Evolutionary conservation across 495 filamentous ascomycete genomes (phyloP).

Genomic region (Haplographium delicatum): DNA sequence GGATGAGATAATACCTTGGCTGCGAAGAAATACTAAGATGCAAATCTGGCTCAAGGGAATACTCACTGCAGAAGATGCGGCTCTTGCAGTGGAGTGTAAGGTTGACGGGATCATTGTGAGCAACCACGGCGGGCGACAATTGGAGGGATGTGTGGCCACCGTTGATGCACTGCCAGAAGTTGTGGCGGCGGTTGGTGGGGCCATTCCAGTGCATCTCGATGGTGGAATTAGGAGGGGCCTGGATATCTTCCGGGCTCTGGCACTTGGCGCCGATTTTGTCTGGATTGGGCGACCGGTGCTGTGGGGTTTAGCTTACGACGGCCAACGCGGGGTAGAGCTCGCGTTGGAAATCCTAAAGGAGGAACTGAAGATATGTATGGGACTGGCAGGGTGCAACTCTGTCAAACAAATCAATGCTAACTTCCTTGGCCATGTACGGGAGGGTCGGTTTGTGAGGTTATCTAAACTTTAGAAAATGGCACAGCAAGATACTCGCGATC

Average conservation of each 20-base stretch:
- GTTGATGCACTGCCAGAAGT: constrained; percentile 57
- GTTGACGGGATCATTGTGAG: constrained; percentile 53
- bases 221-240: constrained; percentile 57
- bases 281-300: constrained; percentile 35
- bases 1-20: constrained; percentile 49
- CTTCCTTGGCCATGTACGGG: constrained; percentile 2
- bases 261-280: constrained; percentile 36
- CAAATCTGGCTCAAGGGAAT: constrained; percentile 61
- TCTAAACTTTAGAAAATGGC: too few relatives aligned
- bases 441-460: too few relatives aligned
- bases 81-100: constrained; percentile 44
- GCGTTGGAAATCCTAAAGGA: constrained; percentile 39
- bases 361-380: constrained; percentile 49
- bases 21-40: constrained; percentile 35
- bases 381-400: constrained; percentile 37
- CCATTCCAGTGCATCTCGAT: constrained; percentile 58
- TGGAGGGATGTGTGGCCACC: constrained; percentile 56
- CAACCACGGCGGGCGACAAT: constrained; percentile 64
- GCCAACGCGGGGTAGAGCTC: constrained; percentile 35
- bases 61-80: constrained; percentile 53
- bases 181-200: constrained; percentile 46
- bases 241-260: constrained; percentile 60
- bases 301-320: constrained; percentile 40
- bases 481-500: too few relatives aligned
- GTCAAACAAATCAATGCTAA: constrained; percentile 12